A percentile compares a stretch with the other conserved stretches of the same genome.
These are phyloP conservation scores for Pyrenula aspistea DNA, from an alignment of 495 filamentous ascomycete species.

Conservation along the genomic window DNA sequence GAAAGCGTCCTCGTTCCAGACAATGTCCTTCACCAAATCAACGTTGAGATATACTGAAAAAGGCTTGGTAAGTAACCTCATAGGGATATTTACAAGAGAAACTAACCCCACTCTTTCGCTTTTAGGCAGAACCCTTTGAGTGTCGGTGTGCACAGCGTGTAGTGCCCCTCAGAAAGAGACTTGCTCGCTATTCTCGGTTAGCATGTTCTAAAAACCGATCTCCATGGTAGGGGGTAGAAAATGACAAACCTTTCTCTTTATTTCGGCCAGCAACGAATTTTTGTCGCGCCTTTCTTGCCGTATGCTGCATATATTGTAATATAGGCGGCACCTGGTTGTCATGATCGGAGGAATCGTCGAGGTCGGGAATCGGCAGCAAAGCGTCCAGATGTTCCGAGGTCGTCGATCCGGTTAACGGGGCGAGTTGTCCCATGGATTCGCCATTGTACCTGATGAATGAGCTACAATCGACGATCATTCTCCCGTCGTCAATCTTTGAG, in stretches of 20 bases:
- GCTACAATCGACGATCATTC: neutral
- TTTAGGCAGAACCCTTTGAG: neutral
- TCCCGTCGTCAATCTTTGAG: neutral
- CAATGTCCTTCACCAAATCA: constrained; percentile 22
- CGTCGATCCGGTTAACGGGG: neutral
- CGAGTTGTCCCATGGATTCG: neutral
- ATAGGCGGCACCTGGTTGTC: neutral
- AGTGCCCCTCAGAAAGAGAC: neutral
- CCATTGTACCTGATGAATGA: neutral
- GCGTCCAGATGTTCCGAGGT: neutral
- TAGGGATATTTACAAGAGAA: neutral
- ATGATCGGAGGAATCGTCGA: neutral
- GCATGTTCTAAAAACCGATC: neutral
- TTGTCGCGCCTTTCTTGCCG: neutral
- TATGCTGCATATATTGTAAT: neutral
- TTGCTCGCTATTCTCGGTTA: neutral
- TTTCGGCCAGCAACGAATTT: neutral
- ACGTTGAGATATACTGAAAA: constrained; percentile 4
- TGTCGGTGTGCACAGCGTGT: neutral
- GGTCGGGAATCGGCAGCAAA: neutral
- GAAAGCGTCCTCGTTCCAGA: constrained; percentile 29
- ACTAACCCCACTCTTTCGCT: neutral
- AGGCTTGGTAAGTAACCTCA: neutral
- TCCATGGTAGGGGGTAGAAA: neutral
- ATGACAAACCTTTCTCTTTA: neutral